A percentile compares a stretch with the other conserved stretches of the same genome.
These are phyloP conservation scores for Gaertneriomyces semiglobifer DNA, from an alignment of 192 early-diverging fungal genomes.

Conservation along the genomic window DNA sequence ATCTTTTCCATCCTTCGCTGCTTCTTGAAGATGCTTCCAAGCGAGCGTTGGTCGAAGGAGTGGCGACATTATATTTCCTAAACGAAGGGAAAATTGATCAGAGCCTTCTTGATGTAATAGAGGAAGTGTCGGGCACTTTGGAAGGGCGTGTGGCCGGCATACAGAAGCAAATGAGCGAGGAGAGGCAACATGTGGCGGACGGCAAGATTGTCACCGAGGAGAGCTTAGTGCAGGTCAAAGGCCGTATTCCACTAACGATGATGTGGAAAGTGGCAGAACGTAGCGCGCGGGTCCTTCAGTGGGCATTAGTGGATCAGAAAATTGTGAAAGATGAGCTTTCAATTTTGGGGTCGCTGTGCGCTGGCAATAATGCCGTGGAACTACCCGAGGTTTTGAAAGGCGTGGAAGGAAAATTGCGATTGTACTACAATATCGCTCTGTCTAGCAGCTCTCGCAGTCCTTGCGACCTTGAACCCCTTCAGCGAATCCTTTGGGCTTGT, in stretches of 20 bases:
- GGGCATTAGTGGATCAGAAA: conserved; percentile 3
- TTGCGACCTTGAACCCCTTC: conserved; percentile 61
- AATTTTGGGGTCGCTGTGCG: neutral
- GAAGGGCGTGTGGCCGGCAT: neutral
- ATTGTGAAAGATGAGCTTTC: neutral
- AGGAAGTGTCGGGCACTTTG: conserved; percentile 4
- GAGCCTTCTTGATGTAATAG: conserved; percentile 3
- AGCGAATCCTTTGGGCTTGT: conserved; percentile 63
- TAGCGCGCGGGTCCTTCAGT: neutral
- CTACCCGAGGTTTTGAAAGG: neutral
- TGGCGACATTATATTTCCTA: conserved; percentile 66
- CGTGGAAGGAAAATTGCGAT: conserved; percentile 13
- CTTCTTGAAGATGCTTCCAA: conserved; percentile 28
- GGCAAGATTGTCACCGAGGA: conserved; percentile 3
- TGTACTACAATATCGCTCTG: conserved; percentile 29
- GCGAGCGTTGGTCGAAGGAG: conserved; percentile 61
- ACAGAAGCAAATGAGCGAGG: conserved; percentile 1
- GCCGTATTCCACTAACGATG: conserved; percentile 3
- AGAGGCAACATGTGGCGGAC: neutral
- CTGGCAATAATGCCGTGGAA: neutral
- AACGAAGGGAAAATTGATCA: conserved; percentile 42
- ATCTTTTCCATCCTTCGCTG: conserved; percentile 13
- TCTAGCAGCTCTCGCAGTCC: conserved; percentile 50
- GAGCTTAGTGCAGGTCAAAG: conserved; percentile 3
- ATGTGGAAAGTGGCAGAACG: neutral